Evolutionary conservation across 2,329 filamentous ascomycete genomes (phyloP), one percentile per base, ranked within the genome.

Genomic region (Claviceps quebecensis): DNA sequence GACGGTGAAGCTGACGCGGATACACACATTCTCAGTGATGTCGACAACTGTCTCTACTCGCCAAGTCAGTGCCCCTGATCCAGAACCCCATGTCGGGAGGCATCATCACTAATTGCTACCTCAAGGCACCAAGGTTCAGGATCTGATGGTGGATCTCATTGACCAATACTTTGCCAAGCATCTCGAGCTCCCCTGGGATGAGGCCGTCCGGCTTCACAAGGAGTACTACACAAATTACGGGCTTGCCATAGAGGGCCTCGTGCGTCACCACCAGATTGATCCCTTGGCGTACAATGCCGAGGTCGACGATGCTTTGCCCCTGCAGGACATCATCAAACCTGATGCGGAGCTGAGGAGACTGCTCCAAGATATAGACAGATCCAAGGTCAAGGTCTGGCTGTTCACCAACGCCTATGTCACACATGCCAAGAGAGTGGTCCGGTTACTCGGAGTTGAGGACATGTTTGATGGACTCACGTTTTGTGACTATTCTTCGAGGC

Each of bases 211-310:
- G 60, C 79, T 98, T 26, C 93, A 97, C 68, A 76, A 81, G 66
- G 86, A 90, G 60, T 98, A 98, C 72, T 98, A 97, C 72, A 84
- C 83, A 61, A 89, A 87, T 66, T 98, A 98, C 65, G 93, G 94
- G 34, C 80, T 98, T n/a, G 93, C 93, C 34, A 94, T 98, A 56
- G 89, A 97, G 70, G 93, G 93, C 1, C 77, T 98, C 1, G 87
- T 95, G 39, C 83, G 88, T 9, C 86, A 96, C 68, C 93, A 98
- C 71, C 83, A 95, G 67, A 95, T 98, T 60, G 87, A 97, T 61
- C 87, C 93, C 1, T 74, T 98, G 5, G 89, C 94, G 51, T 98
- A 97, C 73, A 98, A 98, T 66, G 71, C 78, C 57, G 84, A 95
- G 68, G 93, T 98, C 13, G 93, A 98, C 63, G 93, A 98, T 65